A percentile compares a stretch with the other conserved stretches of the same genome.
Evolutionary conservation across 108 stramenopile species (phyloP).

Genomic region (Aurantiochytrium sp.): DNA sequence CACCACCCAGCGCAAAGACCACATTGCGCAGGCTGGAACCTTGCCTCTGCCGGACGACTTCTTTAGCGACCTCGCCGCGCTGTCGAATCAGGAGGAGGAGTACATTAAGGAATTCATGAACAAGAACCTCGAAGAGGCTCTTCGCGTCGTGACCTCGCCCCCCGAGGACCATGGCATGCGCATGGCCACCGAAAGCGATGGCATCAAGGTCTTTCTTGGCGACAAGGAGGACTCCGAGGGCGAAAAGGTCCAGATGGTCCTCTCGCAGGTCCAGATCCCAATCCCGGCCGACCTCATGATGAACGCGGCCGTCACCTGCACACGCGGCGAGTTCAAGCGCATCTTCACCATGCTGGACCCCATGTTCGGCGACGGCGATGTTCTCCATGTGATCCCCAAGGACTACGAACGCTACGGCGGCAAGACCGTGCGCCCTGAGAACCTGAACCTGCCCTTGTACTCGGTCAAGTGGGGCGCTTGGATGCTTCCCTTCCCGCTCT

Average conservation of each 20-base stretch:
- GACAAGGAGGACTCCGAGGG: slow-evolving; percentile 15
- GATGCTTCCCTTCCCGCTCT: slow-evolving; percentile 11
- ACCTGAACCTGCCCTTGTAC: slow-evolving; percentile 9
- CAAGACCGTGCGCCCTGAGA: slow-evolving; percentile 11
- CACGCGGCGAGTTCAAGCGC: slow-evolving; percentile 7
- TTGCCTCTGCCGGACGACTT: not conserved
- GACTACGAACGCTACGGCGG: slow-evolving; percentile 10
- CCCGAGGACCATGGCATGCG: not conserved
- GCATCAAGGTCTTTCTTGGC: not conserved
- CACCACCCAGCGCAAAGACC: not conserved
- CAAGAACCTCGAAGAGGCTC: slow-evolving; percentile 11
- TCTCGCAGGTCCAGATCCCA: not conserved
- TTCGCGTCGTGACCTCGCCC: not conserved
- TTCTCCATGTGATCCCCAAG: not conserved
- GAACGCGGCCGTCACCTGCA: slow-evolving; percentile 14
- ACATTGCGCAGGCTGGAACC: not conserved
- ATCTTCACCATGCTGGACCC: slow-evolving; percentile 16
- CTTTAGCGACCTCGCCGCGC: not conserved
- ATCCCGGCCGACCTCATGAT: slow-evolving; percentile 10
- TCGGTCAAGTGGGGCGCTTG: slow-evolving; percentile 18
- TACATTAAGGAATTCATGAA: slow-evolving; percentile 1
- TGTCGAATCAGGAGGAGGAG: not conserved
- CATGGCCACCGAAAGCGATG: slow-evolving; percentile 8
- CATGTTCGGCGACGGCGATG: slow-evolving; percentile 16
- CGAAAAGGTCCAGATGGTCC: not conserved